A percentile compares a stretch with the other conserved stretches of the same genome.
These are phyloP conservation scores for Mytilinidion resinicola DNA, from an alignment of 495 filamentous ascomycete genomes.

Conservation along the genomic window DNA sequence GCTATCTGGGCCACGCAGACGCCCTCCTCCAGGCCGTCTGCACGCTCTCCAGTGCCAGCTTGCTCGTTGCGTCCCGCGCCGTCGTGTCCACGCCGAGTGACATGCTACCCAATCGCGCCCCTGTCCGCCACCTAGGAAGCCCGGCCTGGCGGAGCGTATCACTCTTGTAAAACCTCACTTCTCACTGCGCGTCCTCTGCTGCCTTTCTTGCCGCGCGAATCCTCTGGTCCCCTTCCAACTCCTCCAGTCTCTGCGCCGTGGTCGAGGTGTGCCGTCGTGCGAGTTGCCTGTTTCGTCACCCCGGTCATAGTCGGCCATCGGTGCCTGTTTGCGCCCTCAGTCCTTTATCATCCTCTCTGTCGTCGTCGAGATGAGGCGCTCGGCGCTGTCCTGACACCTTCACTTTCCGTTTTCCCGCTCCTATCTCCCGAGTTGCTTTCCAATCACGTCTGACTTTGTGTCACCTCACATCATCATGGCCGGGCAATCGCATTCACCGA, in stretches of 20 bases:
- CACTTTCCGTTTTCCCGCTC: not conserved
- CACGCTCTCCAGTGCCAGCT: not conserved
- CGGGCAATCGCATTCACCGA: constrained; percentile 24
- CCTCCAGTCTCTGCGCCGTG: not conserved
- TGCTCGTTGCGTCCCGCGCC: constrained; percentile 2
- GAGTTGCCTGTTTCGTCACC: not conserved
- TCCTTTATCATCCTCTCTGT: not conserved
- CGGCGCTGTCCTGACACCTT: not conserved
- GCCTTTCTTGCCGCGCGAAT: constrained; percentile 1
- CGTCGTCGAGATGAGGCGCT: not conserved
- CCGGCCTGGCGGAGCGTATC: constrained; percentile 16
- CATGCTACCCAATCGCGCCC: not conserved
- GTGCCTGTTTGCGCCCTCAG: not conserved
- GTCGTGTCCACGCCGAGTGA: not conserved
- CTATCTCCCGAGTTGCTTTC: constrained; percentile 1
- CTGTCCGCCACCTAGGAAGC: constrained; percentile 10
- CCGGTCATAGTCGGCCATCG: not conserved
- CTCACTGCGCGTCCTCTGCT: constrained; percentile 10
- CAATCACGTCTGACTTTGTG: constrained; percentile 23
- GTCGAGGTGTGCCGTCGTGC: not conserved
- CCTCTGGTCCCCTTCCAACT: not conserved
- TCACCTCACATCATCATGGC: constrained; percentile 27
- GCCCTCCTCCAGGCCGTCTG: too few species aligned
- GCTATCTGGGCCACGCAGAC: too few species aligned
- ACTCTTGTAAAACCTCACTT: constrained; percentile 29